Percentiles rank a stretch among this genome's conserved stretches.
Conservation (phyloP, 148 eudicot species). For the Chenopodium suecicum region DNA sequence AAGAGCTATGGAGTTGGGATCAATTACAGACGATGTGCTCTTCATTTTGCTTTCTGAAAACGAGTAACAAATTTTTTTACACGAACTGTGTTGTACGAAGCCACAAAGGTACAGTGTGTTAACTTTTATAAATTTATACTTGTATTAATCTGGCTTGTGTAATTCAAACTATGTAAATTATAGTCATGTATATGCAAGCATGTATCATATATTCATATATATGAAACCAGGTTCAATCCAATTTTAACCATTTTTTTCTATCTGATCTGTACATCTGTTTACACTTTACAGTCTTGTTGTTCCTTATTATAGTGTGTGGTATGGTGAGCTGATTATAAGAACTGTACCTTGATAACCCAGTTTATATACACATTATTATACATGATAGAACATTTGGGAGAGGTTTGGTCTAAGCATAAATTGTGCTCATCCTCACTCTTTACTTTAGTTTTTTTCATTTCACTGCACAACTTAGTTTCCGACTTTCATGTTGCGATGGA, state of each 20-base stretch:
- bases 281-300: not conserved
- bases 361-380: not conserved
- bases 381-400: not conserved
- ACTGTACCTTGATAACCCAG: not conserved
- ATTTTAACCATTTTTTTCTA: not conserved
- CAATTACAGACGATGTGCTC: constrained; percentile 88
- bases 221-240: not conserved
- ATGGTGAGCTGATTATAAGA: constrained; percentile 2
- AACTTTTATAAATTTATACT: not conserved
- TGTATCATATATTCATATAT: not conserved
- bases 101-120: not conserved
- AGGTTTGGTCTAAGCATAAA: too few species aligned
- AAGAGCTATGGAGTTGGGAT: constrained; percentile 97
- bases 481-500: too few species aligned
- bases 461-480: too few species aligned
- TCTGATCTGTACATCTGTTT: not conserved
- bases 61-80: constrained; percentile 26
- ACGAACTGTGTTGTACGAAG: not conserved
- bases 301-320: not conserved
- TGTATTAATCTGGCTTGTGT: not conserved
- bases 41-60: constrained; percentile 78
- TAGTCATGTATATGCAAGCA: not conserved
- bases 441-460: too few species aligned
- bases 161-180: constrained; percentile 9
- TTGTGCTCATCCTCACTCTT: too few species aligned